Base-by-base conservation (phyloP, 768 basidiomycete genomes). In the Termitomyces sp. region DNA sequence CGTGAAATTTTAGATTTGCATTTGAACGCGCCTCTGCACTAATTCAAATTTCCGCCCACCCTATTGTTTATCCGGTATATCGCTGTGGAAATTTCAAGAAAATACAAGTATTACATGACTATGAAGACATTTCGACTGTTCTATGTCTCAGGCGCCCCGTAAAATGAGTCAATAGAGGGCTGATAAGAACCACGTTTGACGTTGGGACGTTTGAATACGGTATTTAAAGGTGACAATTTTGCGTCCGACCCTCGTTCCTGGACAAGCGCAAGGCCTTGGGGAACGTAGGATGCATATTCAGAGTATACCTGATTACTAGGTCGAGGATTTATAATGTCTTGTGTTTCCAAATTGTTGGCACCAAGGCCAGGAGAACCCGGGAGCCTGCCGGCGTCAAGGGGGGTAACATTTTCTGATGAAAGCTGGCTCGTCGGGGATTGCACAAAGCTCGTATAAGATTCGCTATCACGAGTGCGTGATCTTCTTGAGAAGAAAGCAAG, bases 141-240 rank as follows among this genome's bases (percentile, higher is more conserved):
- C 29, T 46, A 57, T 1, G 43, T 16, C 48, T 39, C 55, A 32
- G 50, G 52, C 42, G 57, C 72, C 31, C 76, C 75, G 52, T 74
- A 77, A 61, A 76, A 77, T 1, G 76, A 77, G 64, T 77, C 76
- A 56, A 74, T 63, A 27, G 74, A 75, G 22, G 64, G 66, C 44
- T 72, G 72, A 52, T 65, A 67, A 27, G 71, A 69, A 44, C 61
- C 61, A 42, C 70, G 68, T 22, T 18, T 56, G 5, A 46, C 50
- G 20, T 18, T n/a, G 27, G 42, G 46, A 6, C 59, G 61, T 27
- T 41, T 42, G 39, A 49, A 55, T 14, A 26, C 46, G 5, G 56
- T 56, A 7, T 49, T 34, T 18, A 44, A 29, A n/a, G 32, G 20
- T 31, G 56, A 37, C 36, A 20, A 13, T 1, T 31, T 34, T 29